Conservation (phyloP, 1,284 basidiomycete genomes). For the Mycena sp. region DNA sequence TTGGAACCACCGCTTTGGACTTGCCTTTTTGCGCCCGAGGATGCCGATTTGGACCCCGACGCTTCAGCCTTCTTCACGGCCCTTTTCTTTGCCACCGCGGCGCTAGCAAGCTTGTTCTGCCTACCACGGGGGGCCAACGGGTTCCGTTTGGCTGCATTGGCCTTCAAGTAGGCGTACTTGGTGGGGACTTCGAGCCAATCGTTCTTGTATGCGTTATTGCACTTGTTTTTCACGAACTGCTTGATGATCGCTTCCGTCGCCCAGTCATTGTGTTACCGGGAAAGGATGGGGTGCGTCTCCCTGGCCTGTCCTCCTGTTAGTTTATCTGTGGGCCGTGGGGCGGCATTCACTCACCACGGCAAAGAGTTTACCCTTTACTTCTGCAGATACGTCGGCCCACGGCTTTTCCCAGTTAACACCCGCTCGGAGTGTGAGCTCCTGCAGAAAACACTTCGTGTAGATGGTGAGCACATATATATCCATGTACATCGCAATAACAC, state of each 20-base stretch:
- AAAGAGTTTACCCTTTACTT: slow-evolving; percentile 20
- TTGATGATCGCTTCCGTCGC: slow-evolving; percentile 30
- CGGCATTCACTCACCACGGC: slow-evolving; percentile 24
- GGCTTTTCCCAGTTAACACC: slow-evolving; percentile 4
- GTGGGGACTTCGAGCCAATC: slow-evolving; percentile 1
- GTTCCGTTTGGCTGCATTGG: slow-evolving; percentile 21
- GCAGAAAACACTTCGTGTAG: slow-evolving; percentile 11
- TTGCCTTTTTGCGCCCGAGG: too few relatives aligned
- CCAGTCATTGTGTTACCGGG: slow-evolving; percentile 30
- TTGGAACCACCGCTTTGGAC: neutral
- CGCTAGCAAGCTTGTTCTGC: neutral
- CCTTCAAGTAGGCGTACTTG: slow-evolving; percentile 14
- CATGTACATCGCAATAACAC: too few relatives aligned
- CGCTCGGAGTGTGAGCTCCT: slow-evolving; percentile 11
- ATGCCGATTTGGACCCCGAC: neutral
- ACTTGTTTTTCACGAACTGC: slow-evolving; percentile 26
- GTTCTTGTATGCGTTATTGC: slow-evolving; percentile 13
- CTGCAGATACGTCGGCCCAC: slow-evolving; percentile 7
- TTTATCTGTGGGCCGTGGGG: neutral
- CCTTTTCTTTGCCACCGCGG: neutral
- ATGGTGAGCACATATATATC: neutral
- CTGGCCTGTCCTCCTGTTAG: neutral
- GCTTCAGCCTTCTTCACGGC: neutral
- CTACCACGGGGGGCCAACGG: neutral
- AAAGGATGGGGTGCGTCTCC: slow-evolving; percentile 19